Percentiles rank a stretch among this genome's conserved stretches.
Conservation (phyloP, 345 rosid species). For the Brassica incana region DNA sequence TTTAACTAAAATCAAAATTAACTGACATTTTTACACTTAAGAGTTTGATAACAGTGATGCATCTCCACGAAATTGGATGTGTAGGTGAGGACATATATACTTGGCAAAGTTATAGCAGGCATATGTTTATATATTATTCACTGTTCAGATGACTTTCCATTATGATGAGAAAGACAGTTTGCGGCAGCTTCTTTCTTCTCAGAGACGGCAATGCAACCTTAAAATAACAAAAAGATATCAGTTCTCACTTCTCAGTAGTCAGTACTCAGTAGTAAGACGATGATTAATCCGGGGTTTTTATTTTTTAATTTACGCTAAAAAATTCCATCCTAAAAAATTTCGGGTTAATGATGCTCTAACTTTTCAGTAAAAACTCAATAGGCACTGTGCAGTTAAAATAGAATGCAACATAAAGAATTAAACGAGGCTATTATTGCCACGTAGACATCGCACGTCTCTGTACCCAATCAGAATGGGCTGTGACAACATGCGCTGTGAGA, state of each 20-base stretch:
- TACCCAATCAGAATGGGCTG: constrained; percentile 20
- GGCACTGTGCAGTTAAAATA: neutral
- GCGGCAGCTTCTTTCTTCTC: constrained; percentile 91
- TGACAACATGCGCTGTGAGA: constrained; percentile 1
- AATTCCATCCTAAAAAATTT: too few relatives aligned
- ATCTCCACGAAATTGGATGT: neutral
- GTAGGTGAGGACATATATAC: too few relatives aligned
- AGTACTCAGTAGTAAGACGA: neutral
- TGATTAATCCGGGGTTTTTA: too few relatives aligned
- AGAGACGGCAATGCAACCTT: constrained; percentile 79
- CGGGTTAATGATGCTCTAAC: too few relatives aligned
- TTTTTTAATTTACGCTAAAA: too few relatives aligned
- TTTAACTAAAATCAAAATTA: too few relatives aligned
- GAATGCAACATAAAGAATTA: neutral
- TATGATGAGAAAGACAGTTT: constrained; percentile 87
- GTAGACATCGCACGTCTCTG: constrained; percentile 4
- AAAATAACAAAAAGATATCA: neutral
- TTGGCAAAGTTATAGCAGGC: too few relatives aligned
- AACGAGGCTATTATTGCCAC: neutral
- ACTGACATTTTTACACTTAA: too few relatives aligned
- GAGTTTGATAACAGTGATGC: too few relatives aligned
- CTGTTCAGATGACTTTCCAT: constrained; percentile 56
- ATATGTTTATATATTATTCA: constrained; percentile 19
- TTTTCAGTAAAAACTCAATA: too few relatives aligned
- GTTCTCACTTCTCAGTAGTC: too few relatives aligned